A percentile compares a stretch with the other conserved stretches of the same genome.
These are phyloP conservation scores for Knufia fluminis DNA, from an alignment of 2,329 filamentous ascomycete genomes.

Conservation along the genomic window DNA sequence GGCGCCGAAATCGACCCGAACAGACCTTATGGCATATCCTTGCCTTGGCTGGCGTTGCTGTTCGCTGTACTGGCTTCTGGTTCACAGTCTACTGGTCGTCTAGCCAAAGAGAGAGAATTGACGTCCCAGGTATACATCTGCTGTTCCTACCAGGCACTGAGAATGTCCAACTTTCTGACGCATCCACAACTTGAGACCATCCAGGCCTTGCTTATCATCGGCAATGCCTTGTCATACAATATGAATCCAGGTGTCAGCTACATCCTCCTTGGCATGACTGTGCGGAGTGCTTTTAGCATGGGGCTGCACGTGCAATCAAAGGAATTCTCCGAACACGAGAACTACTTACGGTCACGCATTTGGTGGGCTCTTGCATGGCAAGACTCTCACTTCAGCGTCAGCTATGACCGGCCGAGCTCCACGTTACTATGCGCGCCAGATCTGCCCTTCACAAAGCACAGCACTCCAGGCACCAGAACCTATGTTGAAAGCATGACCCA, in stretches of 20 bases:
- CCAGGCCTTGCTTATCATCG: slow-evolving; percentile 52
- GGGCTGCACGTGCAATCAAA: slow-evolving; percentile 52
- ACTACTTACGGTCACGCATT: slow-evolving; percentile 36
- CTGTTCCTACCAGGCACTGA: slow-evolving; percentile 56
- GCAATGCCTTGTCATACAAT: slow-evolving; percentile 53
- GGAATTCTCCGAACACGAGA: slow-evolving; percentile 41
- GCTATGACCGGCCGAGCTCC: slow-evolving; percentile 51
- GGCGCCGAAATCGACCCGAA: slow-evolving; percentile 33
- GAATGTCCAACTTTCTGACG: slow-evolving; percentile 55
- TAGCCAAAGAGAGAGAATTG: slow-evolving; percentile 51
- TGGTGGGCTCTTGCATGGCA: slow-evolving; percentile 58
- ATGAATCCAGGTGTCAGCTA: slow-evolving; percentile 58
- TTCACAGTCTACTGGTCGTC: slow-evolving; percentile 50
- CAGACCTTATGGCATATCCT: slow-evolving; percentile 46
- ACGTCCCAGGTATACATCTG: slow-evolving; percentile 58
- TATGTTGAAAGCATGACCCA: slow-evolving; percentile 53
- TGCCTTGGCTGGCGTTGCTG: slow-evolving; percentile 49
- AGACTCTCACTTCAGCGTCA: slow-evolving; percentile 54
- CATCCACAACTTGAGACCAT: slow-evolving; percentile 53
- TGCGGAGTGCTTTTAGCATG: slow-evolving; percentile 51
- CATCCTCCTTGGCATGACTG: slow-evolving; percentile 51
- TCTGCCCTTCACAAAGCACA: slow-evolving; percentile 41
- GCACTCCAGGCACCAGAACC: slow-evolving; percentile 39
- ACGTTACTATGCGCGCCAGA: slow-evolving; percentile 45
- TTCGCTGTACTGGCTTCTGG: slow-evolving; percentile 56